Evolutionary conservation across 2,329 filamentous ascomycete species (phyloP), one percentile per base, ranked within the genome.

Genomic region (Sporothrix dimorphospora): DNA sequence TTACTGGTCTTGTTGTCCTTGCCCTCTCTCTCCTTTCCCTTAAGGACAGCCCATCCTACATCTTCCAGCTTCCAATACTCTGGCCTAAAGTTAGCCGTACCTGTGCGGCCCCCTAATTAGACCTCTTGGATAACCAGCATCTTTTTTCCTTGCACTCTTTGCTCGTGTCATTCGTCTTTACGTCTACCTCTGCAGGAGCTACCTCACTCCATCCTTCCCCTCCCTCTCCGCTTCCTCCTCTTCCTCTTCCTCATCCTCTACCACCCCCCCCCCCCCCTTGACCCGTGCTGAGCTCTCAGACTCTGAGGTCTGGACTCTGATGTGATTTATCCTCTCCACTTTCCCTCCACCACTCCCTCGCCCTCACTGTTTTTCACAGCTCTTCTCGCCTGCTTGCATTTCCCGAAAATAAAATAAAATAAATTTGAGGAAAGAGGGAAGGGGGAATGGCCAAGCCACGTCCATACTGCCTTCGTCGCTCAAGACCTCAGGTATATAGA

Each of bases 271-370:
- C 42, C 14, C 42, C 70, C 59, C 70, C 53, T 24, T 61, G 27
- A 61, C 24, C 47, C 34, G 4, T 47, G 47, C 42, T 55, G 65
- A 34, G 47, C 65, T 34, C 63, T 49, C 42, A n/a, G 24, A 66
- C 63, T n/a, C 16, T 30, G 24, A 38, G 42, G 42, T 66, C 42
- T 34, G 47, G 38, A 55, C 49, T 69, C 38, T 71, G 30, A 11
- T 21, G 34, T 19, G 38, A 21, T 27, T 24, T 9, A 24, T 19
- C 21, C n/a, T 42, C 57, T 61, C 57, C 57, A 63, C 57, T 27
- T 8, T 45, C 38, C 59, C 11, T 40, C 55, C 5, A 21, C 55
- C 55, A 61, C 59, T 65, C 12, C 5, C 21, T 51, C 80, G 82
- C 78, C 77, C 40, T 59, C 51, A 12, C 9, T 34, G n/a, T 34